Evolutionary conservation across 2,329 filamentous ascomycete genomes (phyloP), one percentile per base, ranked within the genome.

Genomic region (Diaporthe vaccinii): DNA sequence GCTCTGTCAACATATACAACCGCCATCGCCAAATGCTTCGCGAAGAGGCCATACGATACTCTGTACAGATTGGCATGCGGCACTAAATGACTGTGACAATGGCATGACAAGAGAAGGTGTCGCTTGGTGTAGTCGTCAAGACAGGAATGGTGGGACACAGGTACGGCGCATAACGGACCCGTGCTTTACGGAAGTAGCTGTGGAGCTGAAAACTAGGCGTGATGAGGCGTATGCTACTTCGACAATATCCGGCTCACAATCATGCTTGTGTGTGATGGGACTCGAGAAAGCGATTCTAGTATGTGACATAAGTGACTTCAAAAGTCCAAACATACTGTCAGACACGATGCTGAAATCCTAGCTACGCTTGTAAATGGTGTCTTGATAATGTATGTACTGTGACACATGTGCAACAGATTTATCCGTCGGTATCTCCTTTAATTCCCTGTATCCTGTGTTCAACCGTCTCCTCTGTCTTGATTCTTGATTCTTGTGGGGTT

Each of bases 391-490:
- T 68, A 68, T 68, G 46, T 68, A 53, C 46, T 53, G 22, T 22
- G 25, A 65, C 17, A 59, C 57, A 22, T 65, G 17, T 39, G 22
- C 31, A 39, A 34, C 31, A 51, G 4, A 6, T 51, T 51, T 25
- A 28, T 17, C 62, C 46, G 14, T 14, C 22, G 6, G 15, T 15
- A 22, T 36, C 62, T 68, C 34, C 17, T 49, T 49, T 53, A 31
- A 36, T 14, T 28, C 31, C 31, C 46, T 53, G 25, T 65, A 65
- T 49, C 41, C 41, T 49, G 61, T 49, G 20, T 65, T n/a, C 41
- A 65, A 49, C 9, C 46, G n/a, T 68, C 62, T 68, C 36, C 44
- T 68, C 62, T 53, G 62, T 68, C 62, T 53, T 68, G 8, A 31
- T 28, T 68, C 62, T 53, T 68, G 8, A 31, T 28, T 28, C 31